Evolutionary conservation across 2,329 filamentous ascomycete genomes (phyloP), one percentile per base, ranked within the genome.

Genomic region (Beauveria sp.): DNA sequence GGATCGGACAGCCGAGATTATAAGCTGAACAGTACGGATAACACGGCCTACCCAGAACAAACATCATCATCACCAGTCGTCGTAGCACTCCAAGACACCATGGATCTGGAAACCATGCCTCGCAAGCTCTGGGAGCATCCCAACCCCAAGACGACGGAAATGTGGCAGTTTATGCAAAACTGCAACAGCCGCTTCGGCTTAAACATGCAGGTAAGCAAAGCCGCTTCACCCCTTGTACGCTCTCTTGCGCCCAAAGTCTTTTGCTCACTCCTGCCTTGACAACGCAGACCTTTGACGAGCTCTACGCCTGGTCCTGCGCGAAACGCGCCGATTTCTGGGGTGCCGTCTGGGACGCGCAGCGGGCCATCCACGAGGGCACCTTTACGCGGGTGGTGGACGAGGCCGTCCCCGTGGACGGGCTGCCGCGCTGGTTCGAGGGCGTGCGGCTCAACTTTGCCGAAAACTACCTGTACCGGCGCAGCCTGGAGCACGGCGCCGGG

Each of bases 341-440:
- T 7, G 81, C 85, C 64, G 73, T 87, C 54, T 90, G 89, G 75
- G 76, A 83, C 26, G 79, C 79, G 58, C 76, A 82, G 64, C 78
- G 81, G 53, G 75, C 88, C 61, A 85, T 92, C 65, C 79, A 91
- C 67, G 79, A 82, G 42, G 89, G 89, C 34, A 74, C 72, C 4
- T 85, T 83, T 69, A 74, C 73, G 0, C 73, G 69, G 10, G 84
- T 88, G 1, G 86, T 95, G 3, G 89, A 96, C 69, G 87, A 90
- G 67, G 78, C 77, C 0, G 79, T 82, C 1, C 84, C 86, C 1
- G 90, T 96, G 72, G 87, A 91, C 64, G 77, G 79, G 18, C 80
- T 93, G 5, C 91, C 91, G 0, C 75, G 79, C 46, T 96, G 91
- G 91, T 96, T 95, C 72, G 76, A 84, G 1, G 91, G 91, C 34